phyloP scores from a whole-genome alignment of 192 early-diverging fungal genomes.

The Rhizoclosmatium globosum region DNA sequence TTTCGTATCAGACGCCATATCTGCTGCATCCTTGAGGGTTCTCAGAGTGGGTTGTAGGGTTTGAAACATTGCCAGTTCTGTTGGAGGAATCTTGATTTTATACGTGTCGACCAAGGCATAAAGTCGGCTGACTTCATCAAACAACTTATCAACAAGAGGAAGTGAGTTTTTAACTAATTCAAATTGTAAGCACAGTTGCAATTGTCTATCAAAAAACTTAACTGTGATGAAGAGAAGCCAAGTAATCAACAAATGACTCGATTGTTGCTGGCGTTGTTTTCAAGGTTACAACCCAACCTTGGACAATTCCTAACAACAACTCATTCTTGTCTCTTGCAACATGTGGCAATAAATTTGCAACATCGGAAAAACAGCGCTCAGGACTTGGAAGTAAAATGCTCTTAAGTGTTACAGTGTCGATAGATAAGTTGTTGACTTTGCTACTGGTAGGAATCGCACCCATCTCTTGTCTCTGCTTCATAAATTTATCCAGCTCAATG shows the following conservation, averaged over 20 bases:
- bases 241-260: slow-evolving; percentile 70
- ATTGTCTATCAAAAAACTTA: slow-evolving; percentile 5
- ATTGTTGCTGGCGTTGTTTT: slow-evolving; percentile 61
- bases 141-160: slow-evolving; percentile 53
- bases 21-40: slow-evolving; percentile 61
- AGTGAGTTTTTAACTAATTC: slow-evolving; percentile 55
- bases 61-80: slow-evolving; percentile 67
- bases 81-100: slow-evolving; percentile 63
- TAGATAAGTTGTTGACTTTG: slow-evolving; percentile 60
- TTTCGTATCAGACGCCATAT: slow-evolving; percentile 65
- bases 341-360: slow-evolving; percentile 62
- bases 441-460: slow-evolving; percentile 52
- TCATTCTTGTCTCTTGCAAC: slow-evolving; percentile 69
- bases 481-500: slow-evolving; percentile 48
- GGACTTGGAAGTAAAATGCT: slow-evolving; percentile 64
- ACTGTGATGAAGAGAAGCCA: slow-evolving; percentile 44
- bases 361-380: slow-evolving; percentile 65
- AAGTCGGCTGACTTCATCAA: slow-evolving; percentile 59
- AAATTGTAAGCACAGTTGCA: slow-evolving; percentile 49
- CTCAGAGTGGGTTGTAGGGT: slow-evolving; percentile 64
- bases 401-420: slow-evolving; percentile 65
- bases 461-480: slow-evolving; percentile 58
- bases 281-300: slow-evolving; percentile 62
- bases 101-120: slow-evolving; percentile 59
- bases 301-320: slow-evolving; percentile 61